Conservation (phyloP, 2,329 filamentous ascomycete species). For the Orbilia blumenaviensis region DNA sequence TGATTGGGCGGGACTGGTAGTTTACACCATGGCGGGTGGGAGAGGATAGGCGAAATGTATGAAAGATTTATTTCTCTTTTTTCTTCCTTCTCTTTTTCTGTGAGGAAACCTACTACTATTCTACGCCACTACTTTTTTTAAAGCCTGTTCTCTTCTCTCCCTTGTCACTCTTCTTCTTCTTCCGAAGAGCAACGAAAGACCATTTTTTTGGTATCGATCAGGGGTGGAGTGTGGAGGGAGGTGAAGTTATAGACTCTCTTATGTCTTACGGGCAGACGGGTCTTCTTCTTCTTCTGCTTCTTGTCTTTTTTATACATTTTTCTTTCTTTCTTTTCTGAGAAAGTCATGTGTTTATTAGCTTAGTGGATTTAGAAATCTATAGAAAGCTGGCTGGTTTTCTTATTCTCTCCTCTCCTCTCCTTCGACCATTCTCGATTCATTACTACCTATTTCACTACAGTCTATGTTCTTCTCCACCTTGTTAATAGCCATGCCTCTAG, state of each 20-base stretch:
- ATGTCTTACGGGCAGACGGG: background rate
- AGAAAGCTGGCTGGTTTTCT: slow-evolving; percentile 35
- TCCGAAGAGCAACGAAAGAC: background rate
- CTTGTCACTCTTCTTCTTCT: background rate
- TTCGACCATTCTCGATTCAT: no score
- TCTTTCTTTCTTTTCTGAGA: background rate
- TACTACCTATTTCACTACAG: no score
- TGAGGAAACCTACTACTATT: slow-evolving; percentile 12
- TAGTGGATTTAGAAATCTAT: slow-evolving; percentile 44
- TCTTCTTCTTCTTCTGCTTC: background rate
- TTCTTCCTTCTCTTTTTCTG: slow-evolving; percentile 30
- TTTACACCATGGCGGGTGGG: slow-evolving; percentile 26
- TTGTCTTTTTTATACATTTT: background rate
- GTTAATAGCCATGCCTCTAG: no score
- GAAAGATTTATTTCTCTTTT: no score
- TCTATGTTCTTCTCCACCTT: no score
- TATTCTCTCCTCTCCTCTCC: slow-evolving; percentile 9
- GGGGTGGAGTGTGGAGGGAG: background rate
- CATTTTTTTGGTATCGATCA: background rate
- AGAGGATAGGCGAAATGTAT: slow-evolving; percentile 31
- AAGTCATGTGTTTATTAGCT: slow-evolving; percentile 52
- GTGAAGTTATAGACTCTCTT: no score
- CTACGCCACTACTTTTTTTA: slow-evolving; percentile 8
- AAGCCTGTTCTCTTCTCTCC: background rate
- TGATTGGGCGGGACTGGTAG: slow-evolving; percentile 1